Base-by-base conservation (phyloP, 495 filamentous ascomycete species). In the Terfezia claveryi region DNA sequence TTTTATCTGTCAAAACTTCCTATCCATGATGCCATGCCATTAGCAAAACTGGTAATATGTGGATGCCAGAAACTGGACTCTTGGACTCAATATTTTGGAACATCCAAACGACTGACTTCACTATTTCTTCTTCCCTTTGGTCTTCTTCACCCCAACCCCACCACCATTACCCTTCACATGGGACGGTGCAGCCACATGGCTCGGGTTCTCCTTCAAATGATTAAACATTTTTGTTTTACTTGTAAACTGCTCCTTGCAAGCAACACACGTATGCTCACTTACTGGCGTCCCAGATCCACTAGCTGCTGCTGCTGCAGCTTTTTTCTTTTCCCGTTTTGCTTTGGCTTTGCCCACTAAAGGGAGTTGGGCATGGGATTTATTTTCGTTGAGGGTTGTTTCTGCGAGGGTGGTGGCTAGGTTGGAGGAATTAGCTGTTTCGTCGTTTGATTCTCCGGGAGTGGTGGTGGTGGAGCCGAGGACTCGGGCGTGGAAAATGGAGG, bases 341-440 rank as follows among this genome's bases (percentile, higher is more conserved):
- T 89, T 94, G 9, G 91, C 91, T 66, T 88, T 94, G 23, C 91
- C 88, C 2, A 84, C 41, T 59, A 82, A 86, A 1, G 44, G 20
- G 14, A 6, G 14, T 49, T 20, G 14, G 2, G 44, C 1, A 0
- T 49, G 14, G 20, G 20, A 3, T 14, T 49, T 20, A 1, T 14
- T 20, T 16, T 16, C 11, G 10, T 23, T 4, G 16, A 51, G 16
- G 50, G 50, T 23, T 4, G 23, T 12, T 20, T 6, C 23, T 12
- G 50, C 50, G 14, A 51, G 50, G 11, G 50, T 20, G n/a, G 50
- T 27, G 50, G 23, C 2, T n/a, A 20, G 11, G 23, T 20, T 27
- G n/a, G 14, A 20, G 44, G 20, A 49, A 9, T 6, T 10, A n/a
- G 6, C 44, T 32, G 1, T 51, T 16, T 20, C 16, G 50, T 23